These are phyloP conservation scores for Sporisorium scitamineum DNA, from an alignment of 1,284 basidiomycete species.

Conservation along the genomic window DNA sequence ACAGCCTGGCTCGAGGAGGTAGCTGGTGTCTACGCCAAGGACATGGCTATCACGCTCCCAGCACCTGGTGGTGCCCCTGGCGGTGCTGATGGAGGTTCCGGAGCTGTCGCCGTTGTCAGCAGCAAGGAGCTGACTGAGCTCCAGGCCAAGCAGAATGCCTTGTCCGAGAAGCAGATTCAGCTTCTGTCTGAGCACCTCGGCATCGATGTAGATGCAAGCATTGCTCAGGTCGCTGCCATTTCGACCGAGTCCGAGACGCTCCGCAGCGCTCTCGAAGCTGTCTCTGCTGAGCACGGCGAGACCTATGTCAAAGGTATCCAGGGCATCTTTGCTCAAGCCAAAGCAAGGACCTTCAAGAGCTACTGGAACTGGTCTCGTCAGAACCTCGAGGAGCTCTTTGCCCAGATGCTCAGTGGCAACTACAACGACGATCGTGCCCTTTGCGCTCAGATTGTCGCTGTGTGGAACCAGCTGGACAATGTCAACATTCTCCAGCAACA, in stretches of 20 bases:
- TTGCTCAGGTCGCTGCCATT: conserved; percentile 43
- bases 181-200: conserved; percentile 96
- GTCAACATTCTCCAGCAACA: not conserved
- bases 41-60: conserved; percentile 82
- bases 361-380: conserved; percentile 99
- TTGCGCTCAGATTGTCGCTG: not conserved
- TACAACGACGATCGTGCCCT: conserved; percentile 79
- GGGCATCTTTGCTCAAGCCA: conserved; percentile 89
- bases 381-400: conserved; percentile 92
- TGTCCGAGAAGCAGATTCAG: conserved; percentile 83
- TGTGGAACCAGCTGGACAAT: conserved; percentile 11
- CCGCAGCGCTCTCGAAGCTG: conserved; percentile 85
- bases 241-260: conserved; percentile 70
- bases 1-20: conserved; percentile 92
- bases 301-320: conserved; percentile 91
- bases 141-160: conserved; percentile 92
- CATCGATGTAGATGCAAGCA: conserved; percentile 87
- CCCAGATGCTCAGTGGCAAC: conserved; percentile 78
- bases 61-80: conserved; percentile 68
- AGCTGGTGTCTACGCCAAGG: conserved; percentile 84
- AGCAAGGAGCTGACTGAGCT: conserved; percentile 96
- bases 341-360: conserved; percentile 95
- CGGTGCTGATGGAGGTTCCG: conserved; percentile 74
- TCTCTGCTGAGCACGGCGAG: conserved; percentile 89
- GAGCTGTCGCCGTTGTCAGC: conserved; percentile 71